Evolutionary conservation across 2,329 filamentous ascomycete genomes (phyloP).

Genomic region (Teratosphaeria viscida): DNA sequence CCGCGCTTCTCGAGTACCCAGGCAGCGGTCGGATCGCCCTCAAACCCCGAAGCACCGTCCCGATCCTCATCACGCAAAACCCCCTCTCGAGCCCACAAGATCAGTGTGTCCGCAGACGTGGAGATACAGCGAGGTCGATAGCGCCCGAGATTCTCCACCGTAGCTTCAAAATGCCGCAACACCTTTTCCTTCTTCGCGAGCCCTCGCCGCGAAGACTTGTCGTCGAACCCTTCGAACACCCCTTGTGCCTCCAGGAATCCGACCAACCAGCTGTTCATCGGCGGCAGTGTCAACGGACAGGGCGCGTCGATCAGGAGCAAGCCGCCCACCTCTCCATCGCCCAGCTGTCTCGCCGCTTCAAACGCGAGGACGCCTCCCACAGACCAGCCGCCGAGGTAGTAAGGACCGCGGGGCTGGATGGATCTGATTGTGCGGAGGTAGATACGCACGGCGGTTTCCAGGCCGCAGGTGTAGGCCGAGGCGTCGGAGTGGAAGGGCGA

Average conservation of each 20-base stretch:
- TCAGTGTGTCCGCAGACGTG: background rate
- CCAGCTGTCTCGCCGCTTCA: conserved; percentile 2
- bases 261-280: background rate
- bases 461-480: background rate
- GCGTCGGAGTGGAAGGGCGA: background rate
- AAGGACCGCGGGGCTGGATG: conserved; percentile 17
- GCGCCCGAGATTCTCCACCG: background rate
- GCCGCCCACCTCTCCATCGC: background rate
- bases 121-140: background rate
- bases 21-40: background rate
- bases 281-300: background rate
- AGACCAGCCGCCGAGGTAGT: conserved; percentile 25
- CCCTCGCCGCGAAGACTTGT: background rate
- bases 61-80: background rate
- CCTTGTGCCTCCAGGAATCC: background rate
- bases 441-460: background rate
- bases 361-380: conserved; percentile 8
- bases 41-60: background rate
- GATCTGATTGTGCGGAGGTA: conserved; percentile 23
- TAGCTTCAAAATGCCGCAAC: background rate
- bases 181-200: background rate
- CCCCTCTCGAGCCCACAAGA: background rate
- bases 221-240: background rate
- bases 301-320: background rate
- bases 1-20: background rate